A percentile compares a stretch with the other conserved stretches of the same genome.
phyloP scores from a whole-genome alignment of 805 yeast genomes.

The Yamadazyma nakazawae region DNA sequence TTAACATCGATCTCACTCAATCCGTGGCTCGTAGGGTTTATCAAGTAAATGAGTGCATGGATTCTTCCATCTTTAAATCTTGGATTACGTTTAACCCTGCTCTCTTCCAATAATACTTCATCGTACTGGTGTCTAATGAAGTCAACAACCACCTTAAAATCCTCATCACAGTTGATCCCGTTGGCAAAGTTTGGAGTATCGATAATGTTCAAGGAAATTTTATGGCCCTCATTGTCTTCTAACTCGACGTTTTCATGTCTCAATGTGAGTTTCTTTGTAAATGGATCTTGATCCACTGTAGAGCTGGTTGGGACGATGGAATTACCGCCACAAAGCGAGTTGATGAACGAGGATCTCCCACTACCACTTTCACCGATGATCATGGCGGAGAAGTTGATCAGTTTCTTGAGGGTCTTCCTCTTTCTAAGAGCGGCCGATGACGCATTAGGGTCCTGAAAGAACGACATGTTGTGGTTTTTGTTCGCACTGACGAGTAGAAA shows the following conservation, averaged over 20 bases:
- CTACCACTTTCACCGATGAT: slow-evolving; percentile 83
- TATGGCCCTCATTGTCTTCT: slow-evolving; percentile 83
- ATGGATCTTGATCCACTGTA: slow-evolving; percentile 57
- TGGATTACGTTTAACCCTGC: slow-evolving; percentile 80
- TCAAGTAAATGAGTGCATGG: slow-evolving; percentile 52
- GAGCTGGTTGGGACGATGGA: slow-evolving; percentile 68
- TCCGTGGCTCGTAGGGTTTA: slow-evolving; percentile 46
- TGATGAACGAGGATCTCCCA: slow-evolving; percentile 90
- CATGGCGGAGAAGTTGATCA: slow-evolving; percentile 82
- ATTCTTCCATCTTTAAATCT: slow-evolving; percentile 82
- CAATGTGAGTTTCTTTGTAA: slow-evolving; percentile 48
- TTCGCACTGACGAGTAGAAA: not conserved
- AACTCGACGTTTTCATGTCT: slow-evolving; percentile 80
- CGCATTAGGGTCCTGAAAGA: slow-evolving; percentile 20
- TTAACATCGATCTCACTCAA: slow-evolving; percentile 40
- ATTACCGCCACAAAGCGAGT: slow-evolving; percentile 84
- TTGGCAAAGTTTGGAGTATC: slow-evolving; percentile 87
- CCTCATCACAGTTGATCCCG: slow-evolving; percentile 62
- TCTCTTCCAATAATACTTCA: slow-evolving; percentile 76
- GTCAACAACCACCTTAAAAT: slow-evolving; percentile 70
- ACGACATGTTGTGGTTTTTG: slow-evolving; percentile 5
- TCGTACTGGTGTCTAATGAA: slow-evolving; percentile 80
- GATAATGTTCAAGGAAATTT: slow-evolving; percentile 69
- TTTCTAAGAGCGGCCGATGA: slow-evolving; percentile 48
- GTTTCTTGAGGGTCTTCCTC: slow-evolving; percentile 77